These are phyloP conservation scores for Gaeumannomyces sp. DNA, from an alignment of 2,329 filamentous ascomycete genomes.

Conservation along the genomic window DNA sequence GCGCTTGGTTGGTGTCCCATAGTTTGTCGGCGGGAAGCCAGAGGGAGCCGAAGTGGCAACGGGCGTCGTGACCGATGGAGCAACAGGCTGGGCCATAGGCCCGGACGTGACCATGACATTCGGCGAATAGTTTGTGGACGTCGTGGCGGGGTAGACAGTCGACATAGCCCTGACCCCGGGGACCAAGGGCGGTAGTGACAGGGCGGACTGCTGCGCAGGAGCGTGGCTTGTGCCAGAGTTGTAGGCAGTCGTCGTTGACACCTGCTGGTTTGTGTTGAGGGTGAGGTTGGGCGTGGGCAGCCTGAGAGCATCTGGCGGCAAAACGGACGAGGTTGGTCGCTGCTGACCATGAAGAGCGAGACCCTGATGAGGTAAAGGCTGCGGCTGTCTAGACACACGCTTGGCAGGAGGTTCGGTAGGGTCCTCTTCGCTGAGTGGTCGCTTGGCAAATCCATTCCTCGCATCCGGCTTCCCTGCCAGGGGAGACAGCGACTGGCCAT, in stretches of 20 bases:
- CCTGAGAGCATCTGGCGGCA: constrained; percentile 33
- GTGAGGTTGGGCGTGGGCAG: constrained; percentile 68
- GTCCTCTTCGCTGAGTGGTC: constrained; percentile 43
- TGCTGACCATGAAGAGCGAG: constrained; percentile 9
- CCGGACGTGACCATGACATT: constrained; percentile 23
- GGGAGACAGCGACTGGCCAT: constrained; percentile 39
- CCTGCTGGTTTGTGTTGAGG: constrained; percentile 44
- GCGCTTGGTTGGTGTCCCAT: constrained; percentile 46
- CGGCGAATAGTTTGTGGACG: constrained; percentile 35
- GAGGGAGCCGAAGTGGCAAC: constrained; percentile 4
- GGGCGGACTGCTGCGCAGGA: constrained; percentile 25
- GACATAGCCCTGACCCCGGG: constrained; percentile 66
- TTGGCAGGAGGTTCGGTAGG: constrained; percentile 49
- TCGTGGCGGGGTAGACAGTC: constrained; percentile 60
- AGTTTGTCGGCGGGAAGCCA: constrained; percentile 23
- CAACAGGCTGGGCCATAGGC: constrained; percentile 15
- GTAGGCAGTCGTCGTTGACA: not conserved
- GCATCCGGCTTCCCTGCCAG: constrained; percentile 40
- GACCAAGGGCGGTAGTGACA: constrained; percentile 58
- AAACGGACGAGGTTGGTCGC: constrained; percentile 10
- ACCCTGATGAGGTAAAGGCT: constrained; percentile 16
- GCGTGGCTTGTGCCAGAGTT: constrained; percentile 3
- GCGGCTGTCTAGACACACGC: constrained; percentile 23
- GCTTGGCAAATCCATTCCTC: constrained; percentile 38
- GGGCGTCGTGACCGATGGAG: constrained; percentile 5